Conservation (phyloP, 108 stramenopile genomes). For the Bacterosira constricta region DNA sequence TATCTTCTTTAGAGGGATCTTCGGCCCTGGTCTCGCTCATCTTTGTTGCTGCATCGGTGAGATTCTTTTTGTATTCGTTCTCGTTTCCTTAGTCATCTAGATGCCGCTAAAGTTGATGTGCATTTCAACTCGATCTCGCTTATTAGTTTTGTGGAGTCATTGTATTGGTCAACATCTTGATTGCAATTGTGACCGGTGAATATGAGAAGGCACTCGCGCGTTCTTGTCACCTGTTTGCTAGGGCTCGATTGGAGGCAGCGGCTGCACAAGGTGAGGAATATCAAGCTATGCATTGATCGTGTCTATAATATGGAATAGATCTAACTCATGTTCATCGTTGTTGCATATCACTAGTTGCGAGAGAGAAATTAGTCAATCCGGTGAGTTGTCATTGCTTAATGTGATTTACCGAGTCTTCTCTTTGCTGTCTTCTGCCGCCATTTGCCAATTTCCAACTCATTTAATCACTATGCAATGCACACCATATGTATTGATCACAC, state of each 20-base stretch:
- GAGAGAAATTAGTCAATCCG: constrained; percentile 1
- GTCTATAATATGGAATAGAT: not conserved
- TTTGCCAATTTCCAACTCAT: not conserved
- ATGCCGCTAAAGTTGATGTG: not conserved
- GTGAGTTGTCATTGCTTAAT: too few relatives aligned
- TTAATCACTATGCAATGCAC: not conserved
- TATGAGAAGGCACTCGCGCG: not conserved
- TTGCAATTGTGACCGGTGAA: constrained; percentile 27
- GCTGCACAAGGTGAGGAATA: not conserved
- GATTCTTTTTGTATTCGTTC: not conserved
- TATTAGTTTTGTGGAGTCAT: constrained; percentile 20
- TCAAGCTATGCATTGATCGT: not conserved
- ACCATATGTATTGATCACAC: not conserved
- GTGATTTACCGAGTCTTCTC: too few relatives aligned
- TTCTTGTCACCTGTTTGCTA: constrained; percentile 3
- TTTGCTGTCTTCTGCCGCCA: too few relatives aligned
- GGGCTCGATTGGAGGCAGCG: constrained; percentile 16
- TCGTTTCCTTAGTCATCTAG: not conserved
- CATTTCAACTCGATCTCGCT: not conserved
- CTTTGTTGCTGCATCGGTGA: constrained; percentile 16
- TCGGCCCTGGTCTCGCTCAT: constrained; percentile 5
- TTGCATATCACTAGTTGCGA: not conserved
- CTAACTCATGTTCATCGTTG: not conserved
- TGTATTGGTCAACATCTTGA: constrained; percentile 28
- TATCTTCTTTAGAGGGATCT: not conserved